phyloP scores from a whole-genome alignment of 2,329 filamentous ascomycete species.

The Fusarium lyarnte region DNA sequence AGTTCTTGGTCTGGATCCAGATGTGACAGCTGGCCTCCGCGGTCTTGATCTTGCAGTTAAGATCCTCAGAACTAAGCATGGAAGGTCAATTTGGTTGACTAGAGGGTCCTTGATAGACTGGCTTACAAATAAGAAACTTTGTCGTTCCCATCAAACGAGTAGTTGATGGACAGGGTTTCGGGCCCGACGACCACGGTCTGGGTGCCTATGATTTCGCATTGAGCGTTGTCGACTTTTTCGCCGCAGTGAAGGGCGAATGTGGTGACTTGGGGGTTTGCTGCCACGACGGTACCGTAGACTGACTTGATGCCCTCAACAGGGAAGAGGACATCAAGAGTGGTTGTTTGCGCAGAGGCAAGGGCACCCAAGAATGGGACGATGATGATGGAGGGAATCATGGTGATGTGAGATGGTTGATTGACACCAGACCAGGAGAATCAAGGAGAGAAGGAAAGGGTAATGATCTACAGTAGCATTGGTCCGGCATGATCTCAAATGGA shows the following conservation, averaged over 20 bases:
- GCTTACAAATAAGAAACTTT: not conserved
- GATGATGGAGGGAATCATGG: not conserved
- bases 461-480: not conserved
- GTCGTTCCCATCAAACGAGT: not conserved
- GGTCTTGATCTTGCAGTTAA: not conserved
- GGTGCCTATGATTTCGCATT: not conserved
- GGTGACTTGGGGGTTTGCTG: not conserved
- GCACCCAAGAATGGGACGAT: not conserved
- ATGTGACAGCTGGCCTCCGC: not conserved
- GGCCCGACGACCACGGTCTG: not conserved
- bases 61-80: not conserved
- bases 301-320: not conserved
- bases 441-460: not conserved
- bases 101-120: not conserved
- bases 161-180: not conserved
- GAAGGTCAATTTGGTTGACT: not conserved
- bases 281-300: not conserved
- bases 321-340: not conserved
- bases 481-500: not conserved
- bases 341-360: not conserved
- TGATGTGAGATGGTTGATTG: not conserved
- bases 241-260: not conserved
- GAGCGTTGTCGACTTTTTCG: not conserved
- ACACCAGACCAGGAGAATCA: not conserved
- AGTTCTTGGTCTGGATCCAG: not conserved